phyloP scores from a whole-genome alignment of 805 yeast genomes.

The Metschnikowia gelsemii region DNA sequence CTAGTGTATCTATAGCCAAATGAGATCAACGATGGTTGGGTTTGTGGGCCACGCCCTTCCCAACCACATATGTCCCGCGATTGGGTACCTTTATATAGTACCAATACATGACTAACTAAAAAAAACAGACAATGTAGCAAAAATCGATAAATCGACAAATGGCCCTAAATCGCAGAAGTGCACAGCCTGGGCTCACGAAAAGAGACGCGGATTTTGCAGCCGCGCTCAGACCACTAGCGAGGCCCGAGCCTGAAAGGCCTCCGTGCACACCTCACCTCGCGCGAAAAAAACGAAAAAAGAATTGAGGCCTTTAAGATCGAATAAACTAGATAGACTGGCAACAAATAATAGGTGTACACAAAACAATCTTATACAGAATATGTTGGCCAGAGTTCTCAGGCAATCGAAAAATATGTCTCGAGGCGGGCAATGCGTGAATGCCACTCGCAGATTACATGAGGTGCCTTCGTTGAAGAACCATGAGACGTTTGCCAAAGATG shows the following conservation, averaged over 20 bases:
- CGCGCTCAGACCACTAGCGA: no score
- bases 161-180: no score
- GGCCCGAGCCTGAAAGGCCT: neutral
- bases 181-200: no score
- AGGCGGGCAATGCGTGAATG: neutral
- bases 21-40: no score
- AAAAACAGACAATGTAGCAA: no score
- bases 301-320: neutral
- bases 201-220: no score
- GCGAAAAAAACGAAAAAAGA: neutral
- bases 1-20: no score
- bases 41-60: no score
- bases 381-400: constrained; percentile 8
- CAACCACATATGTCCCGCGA: no score
- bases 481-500: constrained; percentile 39
- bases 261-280: constrained; percentile 1
- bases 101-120: no score
- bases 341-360: neutral
- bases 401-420: neutral
- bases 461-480: constrained; percentile 57
- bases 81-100: no score
- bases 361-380: neutral
- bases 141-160: no score
- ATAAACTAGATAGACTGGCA: neutral
- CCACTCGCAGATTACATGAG: constrained; percentile 46